phyloP scores from a whole-genome alignment of 345 rosid species.

The Aquilaria yunnanensis region DNA sequence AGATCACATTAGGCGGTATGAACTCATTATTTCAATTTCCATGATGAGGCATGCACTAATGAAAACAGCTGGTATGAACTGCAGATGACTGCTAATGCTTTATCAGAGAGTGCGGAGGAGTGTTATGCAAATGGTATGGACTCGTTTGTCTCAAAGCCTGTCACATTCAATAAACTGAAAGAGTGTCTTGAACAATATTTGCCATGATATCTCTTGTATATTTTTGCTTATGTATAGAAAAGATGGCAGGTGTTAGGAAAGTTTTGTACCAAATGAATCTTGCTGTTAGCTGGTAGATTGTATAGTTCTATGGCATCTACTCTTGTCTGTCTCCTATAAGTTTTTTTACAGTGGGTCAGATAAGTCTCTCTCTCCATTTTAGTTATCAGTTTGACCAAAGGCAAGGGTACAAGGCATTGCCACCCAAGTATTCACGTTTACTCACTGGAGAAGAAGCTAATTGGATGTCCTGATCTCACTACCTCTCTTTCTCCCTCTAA shows the following conservation, averaged over 20 bases:
- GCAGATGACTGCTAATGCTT: conserved; percentile 97
- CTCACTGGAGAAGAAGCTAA: not conserved
- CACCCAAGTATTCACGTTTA: not conserved
- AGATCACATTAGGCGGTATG: too few species aligned
- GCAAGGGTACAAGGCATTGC: not conserved
- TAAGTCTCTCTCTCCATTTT: not conserved
- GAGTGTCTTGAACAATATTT: conserved; percentile 64
- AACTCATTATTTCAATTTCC: not conserved
- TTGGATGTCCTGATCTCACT: not conserved
- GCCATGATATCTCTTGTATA: conserved; percentile 36
- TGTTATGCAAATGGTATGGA: conserved; percentile 93
- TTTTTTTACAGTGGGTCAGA: not conserved
- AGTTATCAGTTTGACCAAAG: conserved; percentile 1
- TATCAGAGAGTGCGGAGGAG: conserved; percentile 87
- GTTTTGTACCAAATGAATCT: conserved; percentile 46
- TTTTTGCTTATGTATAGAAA: conserved; percentile 32
- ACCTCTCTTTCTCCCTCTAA: not conserved
- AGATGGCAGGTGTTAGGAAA: conserved; percentile 37
- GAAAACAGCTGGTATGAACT: not conserved
- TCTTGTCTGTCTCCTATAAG: not conserved
- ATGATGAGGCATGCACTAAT: not conserved
- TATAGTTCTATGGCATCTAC: conserved; percentile 18
- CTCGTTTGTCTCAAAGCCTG: conserved; percentile 88
- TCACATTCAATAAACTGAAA: conserved; percentile 70
- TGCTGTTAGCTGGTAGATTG: conserved; percentile 21